Evolutionary conservation across 768 basidiomycete genomes (phyloP).

Genomic region (Antrodiella citrinella): DNA sequence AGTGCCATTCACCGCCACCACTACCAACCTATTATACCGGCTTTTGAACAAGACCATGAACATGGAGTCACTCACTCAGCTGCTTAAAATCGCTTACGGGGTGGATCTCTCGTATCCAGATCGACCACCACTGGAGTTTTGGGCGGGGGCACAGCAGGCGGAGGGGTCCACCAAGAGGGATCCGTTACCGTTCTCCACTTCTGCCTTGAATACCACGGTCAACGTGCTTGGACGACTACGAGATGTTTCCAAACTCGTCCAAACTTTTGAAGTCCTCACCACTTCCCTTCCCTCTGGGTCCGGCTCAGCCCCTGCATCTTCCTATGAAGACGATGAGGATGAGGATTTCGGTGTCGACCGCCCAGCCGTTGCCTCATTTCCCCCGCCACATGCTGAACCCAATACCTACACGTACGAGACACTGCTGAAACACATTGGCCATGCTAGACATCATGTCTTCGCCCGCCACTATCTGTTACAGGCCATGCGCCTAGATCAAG

Average conservation of each 20-base stretch:
- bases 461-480: constrained; percentile 61
- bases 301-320: constrained; percentile 35
- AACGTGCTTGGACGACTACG: constrained; percentile 59
- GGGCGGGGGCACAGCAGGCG: constrained; percentile 8
- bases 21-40: constrained; percentile 60
- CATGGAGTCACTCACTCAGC: constrained; percentile 42
- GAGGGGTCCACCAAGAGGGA: not conserved
- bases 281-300: constrained; percentile 52
- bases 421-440: constrained; percentile 51
- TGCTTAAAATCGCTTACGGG: constrained; percentile 66
- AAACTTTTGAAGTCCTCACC: constrained; percentile 73
- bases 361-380: constrained; percentile 27
- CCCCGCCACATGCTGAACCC: constrained; percentile 40
- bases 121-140: constrained; percentile 44
- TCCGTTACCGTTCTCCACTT: constrained; percentile 34
- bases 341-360: constrained; percentile 46
- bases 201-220: constrained; percentile 65
- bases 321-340: constrained; percentile 62
- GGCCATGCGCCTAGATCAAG: constrained; percentile 39
- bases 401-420: constrained; percentile 62
- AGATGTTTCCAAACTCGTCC: constrained; percentile 58
- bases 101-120: constrained; percentile 75
- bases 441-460: constrained; percentile 38
- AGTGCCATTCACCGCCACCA: constrained; percentile 47
- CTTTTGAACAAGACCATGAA: constrained; percentile 62